Conservation (phyloP, 352 stramenopile species). For the Pythium coloratum region DNA sequence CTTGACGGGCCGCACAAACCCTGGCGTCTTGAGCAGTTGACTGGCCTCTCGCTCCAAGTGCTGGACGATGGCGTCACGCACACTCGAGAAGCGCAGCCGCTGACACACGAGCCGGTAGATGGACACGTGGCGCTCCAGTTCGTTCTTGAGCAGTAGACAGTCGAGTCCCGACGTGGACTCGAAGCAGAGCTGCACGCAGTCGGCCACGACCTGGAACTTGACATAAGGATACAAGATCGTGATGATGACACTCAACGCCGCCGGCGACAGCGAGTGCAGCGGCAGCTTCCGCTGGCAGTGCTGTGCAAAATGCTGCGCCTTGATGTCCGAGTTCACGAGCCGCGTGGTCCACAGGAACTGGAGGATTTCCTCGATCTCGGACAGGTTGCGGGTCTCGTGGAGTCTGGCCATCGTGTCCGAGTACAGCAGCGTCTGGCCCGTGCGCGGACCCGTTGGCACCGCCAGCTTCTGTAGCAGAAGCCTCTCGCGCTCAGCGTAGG, state of each 20-base stretch:
- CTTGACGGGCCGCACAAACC: constrained; percentile 59
- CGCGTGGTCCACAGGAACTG: constrained; percentile 48
- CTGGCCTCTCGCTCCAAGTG: constrained; percentile 64
- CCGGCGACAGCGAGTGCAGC: constrained; percentile 36
- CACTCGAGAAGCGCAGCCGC: constrained; percentile 39
- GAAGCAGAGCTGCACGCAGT: constrained; percentile 63
- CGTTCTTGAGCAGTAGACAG: constrained; percentile 65
- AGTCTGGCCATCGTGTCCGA: constrained; percentile 62
- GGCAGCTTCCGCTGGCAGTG: constrained; percentile 46
- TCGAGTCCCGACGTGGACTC: constrained; percentile 35
- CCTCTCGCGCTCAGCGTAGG: constrained; percentile 49
- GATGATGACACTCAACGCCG: constrained; percentile 51
- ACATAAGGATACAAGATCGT: constrained; percentile 57
- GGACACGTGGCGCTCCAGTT: constrained; percentile 63
- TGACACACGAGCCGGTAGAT: constrained; percentile 75
- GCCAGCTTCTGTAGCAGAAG: constrained; percentile 40
- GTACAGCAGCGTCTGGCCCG: constrained; percentile 67
- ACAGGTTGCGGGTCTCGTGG: constrained; percentile 31
- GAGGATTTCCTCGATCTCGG: constrained; percentile 68
- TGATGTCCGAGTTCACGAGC: constrained; percentile 69
- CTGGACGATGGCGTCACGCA: constrained; percentile 55
- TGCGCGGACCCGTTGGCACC: constrained; percentile 23
- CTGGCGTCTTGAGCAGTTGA: constrained; percentile 25
- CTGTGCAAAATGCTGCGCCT: constrained; percentile 73
- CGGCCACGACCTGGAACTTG: constrained; percentile 45